Percentiles rank a stretch among this genome's conserved stretches.
Conservation (phyloP, 345 rosid genomes). For the Euphorbia peplus region DNA sequence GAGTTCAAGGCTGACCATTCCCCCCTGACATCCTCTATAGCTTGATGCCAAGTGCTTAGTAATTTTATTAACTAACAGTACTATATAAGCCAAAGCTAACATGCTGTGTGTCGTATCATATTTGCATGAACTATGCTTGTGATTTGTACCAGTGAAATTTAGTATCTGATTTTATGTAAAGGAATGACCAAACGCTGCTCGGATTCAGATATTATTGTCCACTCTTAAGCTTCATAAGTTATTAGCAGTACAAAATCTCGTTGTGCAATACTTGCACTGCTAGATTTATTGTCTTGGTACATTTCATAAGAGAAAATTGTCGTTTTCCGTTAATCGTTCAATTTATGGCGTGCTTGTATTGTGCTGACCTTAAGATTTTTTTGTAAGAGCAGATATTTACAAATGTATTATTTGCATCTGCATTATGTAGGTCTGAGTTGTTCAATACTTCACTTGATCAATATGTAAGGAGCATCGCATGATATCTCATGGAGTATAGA, state of each 20-base stretch:
- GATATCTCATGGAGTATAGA: slow-evolving; percentile 8
- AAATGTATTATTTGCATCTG: background rate
- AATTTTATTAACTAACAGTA: no score
- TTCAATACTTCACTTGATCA: slow-evolving; percentile 73
- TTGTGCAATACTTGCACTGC: background rate
- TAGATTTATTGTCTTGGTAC: background rate
- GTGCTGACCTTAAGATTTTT: background rate
- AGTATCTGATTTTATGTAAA: no score
- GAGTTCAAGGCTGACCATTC: background rate
- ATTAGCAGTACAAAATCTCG: background rate
- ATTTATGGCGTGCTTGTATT: no score
- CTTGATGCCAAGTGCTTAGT: no score
- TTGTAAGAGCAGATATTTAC: background rate
- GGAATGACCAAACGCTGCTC: no score
- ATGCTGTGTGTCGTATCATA: no score
- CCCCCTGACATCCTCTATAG: background rate
- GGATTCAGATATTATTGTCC: no score
- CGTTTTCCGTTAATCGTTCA: background rate
- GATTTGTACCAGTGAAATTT: no score
- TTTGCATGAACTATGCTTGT: background rate
- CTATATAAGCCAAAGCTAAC: no score
- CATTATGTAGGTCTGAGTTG: slow-evolving; percentile 57
- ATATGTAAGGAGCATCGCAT: slow-evolving; percentile 75
- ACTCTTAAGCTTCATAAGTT: background rate
- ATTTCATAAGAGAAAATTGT: background rate